Base-by-base conservation (phyloP, 2,329 filamentous ascomycete genomes). In the Alternaria atra region DNA sequence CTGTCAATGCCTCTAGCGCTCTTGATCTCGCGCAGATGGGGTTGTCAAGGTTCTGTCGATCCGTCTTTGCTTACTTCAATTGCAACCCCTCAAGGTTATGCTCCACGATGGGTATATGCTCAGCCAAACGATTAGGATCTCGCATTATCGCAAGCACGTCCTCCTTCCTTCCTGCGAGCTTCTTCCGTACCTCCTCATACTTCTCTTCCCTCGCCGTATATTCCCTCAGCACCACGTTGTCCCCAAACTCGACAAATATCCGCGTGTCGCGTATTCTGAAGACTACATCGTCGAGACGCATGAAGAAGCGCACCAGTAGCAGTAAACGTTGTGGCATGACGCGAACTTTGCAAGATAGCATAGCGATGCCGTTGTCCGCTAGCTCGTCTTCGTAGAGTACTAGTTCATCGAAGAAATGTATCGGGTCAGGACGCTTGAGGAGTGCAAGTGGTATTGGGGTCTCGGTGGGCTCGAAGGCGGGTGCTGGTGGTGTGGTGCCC, bases 381-480 rank as follows among this genome's bases (percentile, higher is more conserved):
- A 99, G 87, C 83, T 99, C 95, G 81, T 96, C 96, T 82, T 99
- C 95, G 78, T 97, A 99, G 48, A 99, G 85, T 71, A 97, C 89
- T 39, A 99, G 93, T 72, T 98, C 93, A 81, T 98, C 94, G 77
- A 96, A 97, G 84, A 98, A 97, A 5, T 97, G 82, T 67, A 99
- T 99, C 0, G 95, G 95, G 77, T 99, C 95, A 13, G 92, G 91
- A 32, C 92, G 88, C 77, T 91, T 93, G 52, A 99, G 86, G 42
- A 98, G 86, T 71, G 94, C 92, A 58, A 97, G 85, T 5, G 95
- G 94, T 64, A 99, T 95, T 56, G 85, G 79, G 17, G 80, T 81
- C n/a, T 80, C 77, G 23, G 81, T 82, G 17, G 80, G 72, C 55
- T 81, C 51, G 58, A 87, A 84, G 15, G 73, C 66, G 5, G 75